Percentiles rank a stretch among this genome's conserved stretches.
Conservation (phyloP, 1,284 basidiomycete species). For the Mycosarcoma maydis region DNA sequence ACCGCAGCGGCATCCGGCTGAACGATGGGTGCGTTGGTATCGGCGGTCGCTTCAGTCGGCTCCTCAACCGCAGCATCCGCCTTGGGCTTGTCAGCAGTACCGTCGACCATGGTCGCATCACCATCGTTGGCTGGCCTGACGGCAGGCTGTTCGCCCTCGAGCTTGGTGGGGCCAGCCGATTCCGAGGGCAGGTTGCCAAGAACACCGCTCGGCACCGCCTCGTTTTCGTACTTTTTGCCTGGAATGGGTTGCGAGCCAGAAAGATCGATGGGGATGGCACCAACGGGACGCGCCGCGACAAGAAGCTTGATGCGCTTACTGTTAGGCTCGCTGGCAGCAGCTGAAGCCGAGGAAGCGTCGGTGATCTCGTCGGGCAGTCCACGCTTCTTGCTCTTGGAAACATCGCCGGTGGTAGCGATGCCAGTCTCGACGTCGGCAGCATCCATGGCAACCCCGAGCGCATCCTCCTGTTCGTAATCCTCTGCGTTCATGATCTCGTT, state of each 20-base stretch:
- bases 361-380: conserved; percentile 62
- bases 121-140: conserved; percentile 49
- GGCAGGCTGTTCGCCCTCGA: conserved; percentile 34
- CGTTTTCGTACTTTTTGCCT: conserved; percentile 66
- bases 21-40: conserved; percentile 64
- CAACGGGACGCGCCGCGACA: conserved; percentile 58
- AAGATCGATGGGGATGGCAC: conserved; percentile 62
- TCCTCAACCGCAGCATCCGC: conserved; percentile 72
- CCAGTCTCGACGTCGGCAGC: conserved; percentile 29
- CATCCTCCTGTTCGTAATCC: conserved; percentile 64
- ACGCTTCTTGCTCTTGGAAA: conserved; percentile 55
- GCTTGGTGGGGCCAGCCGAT: conserved; percentile 24
- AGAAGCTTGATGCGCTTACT: conserved; percentile 65
- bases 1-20: conserved; percentile 76
- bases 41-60: conserved; percentile 78
- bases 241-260: conserved; percentile 62
- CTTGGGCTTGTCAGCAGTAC: conserved; percentile 36
- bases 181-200: conserved; percentile 63
- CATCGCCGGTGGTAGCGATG: conserved; percentile 11
- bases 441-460: conserved; percentile 28
- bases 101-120: conserved; percentile 59
- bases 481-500: conserved; percentile 67
- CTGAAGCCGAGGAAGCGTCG: conserved; percentile 43
- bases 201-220: conserved; percentile 56
- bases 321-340: conserved; percentile 28